Base-by-base conservation (phyloP, 2,329 filamentous ascomycete genomes). In the Pezicula carpinea region DNA sequence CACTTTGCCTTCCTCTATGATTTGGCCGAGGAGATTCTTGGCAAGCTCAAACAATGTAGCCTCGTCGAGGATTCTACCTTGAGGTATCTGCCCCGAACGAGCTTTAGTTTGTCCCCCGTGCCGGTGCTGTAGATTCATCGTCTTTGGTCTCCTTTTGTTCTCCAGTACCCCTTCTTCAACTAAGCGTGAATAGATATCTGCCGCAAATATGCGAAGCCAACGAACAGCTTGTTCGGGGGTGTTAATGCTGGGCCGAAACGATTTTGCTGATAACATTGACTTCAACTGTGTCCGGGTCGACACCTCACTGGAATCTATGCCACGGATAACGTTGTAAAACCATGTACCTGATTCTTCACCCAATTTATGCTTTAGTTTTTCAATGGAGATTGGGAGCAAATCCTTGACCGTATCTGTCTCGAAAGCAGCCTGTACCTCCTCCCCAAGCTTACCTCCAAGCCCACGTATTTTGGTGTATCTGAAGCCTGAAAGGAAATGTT, bases 401-500 rank as follows among this genome's bases (percentile, higher is more conserved):
- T 95, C 89, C 39, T 77, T 80, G 48, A 97, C 80, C 21, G 78
- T 74, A 48, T 96, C 89, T 1, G 89, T 95, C 49, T 82, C 80
- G 65, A 96, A 97, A 14, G 76, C 76, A n/a, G 83, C 79, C 1
- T 85, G 83, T 7, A 96, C 80, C 55, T 95, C 87, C 44, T 95
- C 89, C 5, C 93, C 93, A 23, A 97, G 73, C 69, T 97, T 97
- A 18, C 93, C 93, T 22, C 93, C 93, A n/a, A 99, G 70, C 65
- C 92, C 95, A 14, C 92, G 80, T 45, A 99, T 93, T 66, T 96
- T 96, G 14, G 90, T 95, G 61, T 96, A 92, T 62, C 95, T 96
- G 74, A 95, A 90, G 14, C 80, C 80, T 7, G 79, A 79, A 35
- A 99, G 71, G 60, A 99, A 99, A 36, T 85, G 75, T 52, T 83